Evolutionary conservation across 1,284 basidiomycete genomes (phyloP).

Genomic region (Trichosporon faecale): DNA sequence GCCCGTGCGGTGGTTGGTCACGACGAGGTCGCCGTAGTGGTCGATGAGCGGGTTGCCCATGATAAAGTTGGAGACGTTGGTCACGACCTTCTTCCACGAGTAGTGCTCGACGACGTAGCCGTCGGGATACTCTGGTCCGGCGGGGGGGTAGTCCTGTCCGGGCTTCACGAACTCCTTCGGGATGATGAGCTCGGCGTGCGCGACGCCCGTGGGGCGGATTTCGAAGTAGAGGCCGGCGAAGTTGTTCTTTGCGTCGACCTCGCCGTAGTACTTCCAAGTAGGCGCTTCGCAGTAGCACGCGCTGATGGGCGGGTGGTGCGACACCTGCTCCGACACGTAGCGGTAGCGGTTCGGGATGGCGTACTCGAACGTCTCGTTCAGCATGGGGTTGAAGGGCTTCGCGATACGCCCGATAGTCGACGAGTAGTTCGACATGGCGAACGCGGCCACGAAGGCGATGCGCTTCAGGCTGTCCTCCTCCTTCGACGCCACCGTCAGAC

Average conservation of each 20-base stretch:
- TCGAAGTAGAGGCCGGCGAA: slow-evolving; percentile 97
- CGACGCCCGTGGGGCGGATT: slow-evolving; percentile 90
- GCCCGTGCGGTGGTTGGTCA: slow-evolving; percentile 87
- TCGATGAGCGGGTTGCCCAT: slow-evolving; percentile 91
- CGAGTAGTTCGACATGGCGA: slow-evolving; percentile 95
- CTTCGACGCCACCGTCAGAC: slow-evolving; percentile 68
- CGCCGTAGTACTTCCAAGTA: slow-evolving; percentile 86
- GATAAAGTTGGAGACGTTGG: slow-evolving; percentile 89
- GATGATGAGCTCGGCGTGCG: slow-evolving; percentile 80
- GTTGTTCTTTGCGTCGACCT: slow-evolving; percentile 75
- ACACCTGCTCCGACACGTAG: slow-evolving; percentile 92
- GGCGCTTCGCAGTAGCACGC: slow-evolving; percentile 93
- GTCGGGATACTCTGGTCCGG: slow-evolving; percentile 42
- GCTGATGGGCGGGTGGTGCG: slow-evolving; percentile 95
- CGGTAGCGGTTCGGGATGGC: slow-evolving; percentile 85
- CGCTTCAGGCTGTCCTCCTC: slow-evolving; percentile 76
- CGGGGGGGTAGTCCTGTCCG: slow-evolving; percentile 44
- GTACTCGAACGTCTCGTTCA: slow-evolving; percentile 92
- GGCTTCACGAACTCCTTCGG: slow-evolving; percentile 60
- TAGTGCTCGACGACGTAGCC: slow-evolving; percentile 49
- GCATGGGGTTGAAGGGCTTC: slow-evolving; percentile 77
- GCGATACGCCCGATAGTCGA: slow-evolving; percentile 91
- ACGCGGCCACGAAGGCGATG: slow-evolving; percentile 90
- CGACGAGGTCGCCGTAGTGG: slow-evolving; percentile 92
- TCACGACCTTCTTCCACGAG: slow-evolving; percentile 73